phyloP scores from a whole-genome alignment of 805 yeast genomes.

The Yamadazyma insecticola region DNA sequence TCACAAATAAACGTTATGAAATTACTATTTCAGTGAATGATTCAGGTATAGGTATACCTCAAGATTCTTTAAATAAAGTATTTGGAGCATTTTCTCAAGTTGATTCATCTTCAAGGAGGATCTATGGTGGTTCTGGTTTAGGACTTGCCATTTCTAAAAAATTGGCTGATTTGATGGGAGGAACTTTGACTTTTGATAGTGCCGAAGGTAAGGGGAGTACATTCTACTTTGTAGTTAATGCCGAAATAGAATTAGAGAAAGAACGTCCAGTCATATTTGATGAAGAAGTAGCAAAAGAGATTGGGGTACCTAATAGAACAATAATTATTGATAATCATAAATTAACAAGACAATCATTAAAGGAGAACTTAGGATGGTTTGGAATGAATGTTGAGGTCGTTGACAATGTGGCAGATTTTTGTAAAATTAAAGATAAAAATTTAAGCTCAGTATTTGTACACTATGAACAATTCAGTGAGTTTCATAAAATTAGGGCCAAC shows the following conservation, averaged over 20 bases:
- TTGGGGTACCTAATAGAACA: conserved; percentile 13
- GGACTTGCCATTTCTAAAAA: conserved; percentile 47
- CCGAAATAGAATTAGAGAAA: conserved; percentile 18
- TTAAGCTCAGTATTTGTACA: conserved; percentile 20
- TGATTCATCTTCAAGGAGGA: conserved; percentile 50
- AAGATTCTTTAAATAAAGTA: conserved; percentile 38
- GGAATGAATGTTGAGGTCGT: conserved; percentile 28
- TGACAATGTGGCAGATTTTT: conserved; percentile 13
- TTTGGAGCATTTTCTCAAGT: conserved; percentile 53
- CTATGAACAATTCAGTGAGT: conserved; percentile 10
- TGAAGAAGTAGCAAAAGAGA: not conserved
- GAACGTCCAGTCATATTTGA: conserved; percentile 15
- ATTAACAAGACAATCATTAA: conserved; percentile 28
- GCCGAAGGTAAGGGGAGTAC: conserved; percentile 44
- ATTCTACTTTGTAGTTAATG: conserved; percentile 34
- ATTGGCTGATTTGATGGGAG: conserved; percentile 47
- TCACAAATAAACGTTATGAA: conserved; percentile 30
- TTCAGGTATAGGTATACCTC: conserved; percentile 53
- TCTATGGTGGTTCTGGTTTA: conserved; percentile 50
- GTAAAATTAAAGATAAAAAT: conserved; percentile 4
- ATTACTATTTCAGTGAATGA: conserved; percentile 40
- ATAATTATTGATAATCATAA: conserved; percentile 28
- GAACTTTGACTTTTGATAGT: conserved; percentile 42
- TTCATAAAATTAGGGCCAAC: conserved; percentile 5
- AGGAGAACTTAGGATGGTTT: conserved; percentile 26